Conservation (phyloP, 345 rosid species). For the Eucalyptus victrix region DNA sequence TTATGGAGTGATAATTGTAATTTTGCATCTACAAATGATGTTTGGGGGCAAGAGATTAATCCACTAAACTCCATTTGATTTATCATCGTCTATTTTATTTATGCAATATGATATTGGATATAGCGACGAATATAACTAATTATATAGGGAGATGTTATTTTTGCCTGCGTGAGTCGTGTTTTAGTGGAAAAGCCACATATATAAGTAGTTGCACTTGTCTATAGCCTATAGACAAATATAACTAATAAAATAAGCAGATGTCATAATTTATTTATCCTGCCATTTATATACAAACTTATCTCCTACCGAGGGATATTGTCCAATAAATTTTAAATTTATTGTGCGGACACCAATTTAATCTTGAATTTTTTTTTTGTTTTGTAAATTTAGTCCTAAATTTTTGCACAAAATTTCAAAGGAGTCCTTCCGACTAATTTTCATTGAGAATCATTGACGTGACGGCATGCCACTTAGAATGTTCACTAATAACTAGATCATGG, state of each 20-base stretch:
- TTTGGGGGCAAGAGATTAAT: not conserved
- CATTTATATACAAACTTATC: not conserved
- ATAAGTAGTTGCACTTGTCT: not conserved
- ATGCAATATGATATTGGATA: not conserved
- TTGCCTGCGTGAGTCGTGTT: not conserved
- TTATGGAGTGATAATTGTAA: not conserved
- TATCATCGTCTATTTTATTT: not conserved
- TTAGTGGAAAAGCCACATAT: not conserved
- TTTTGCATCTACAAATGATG: not conserved
- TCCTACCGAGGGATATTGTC: not conserved
- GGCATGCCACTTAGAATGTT: not conserved
- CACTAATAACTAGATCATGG: not conserved
- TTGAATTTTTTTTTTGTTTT: not conserved
- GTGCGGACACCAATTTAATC: not conserved
- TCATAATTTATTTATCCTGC: not conserved
- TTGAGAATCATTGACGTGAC: not conserved
- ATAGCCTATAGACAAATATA: not conserved
- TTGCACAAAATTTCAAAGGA: not conserved
- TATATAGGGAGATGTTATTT: not conserved
- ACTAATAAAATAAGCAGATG: not conserved
- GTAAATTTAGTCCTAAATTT: not conserved
- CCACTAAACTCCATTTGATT: not conserved
- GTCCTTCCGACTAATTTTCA: not conserved
- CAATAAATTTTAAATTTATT: not conserved
- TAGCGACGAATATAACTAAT: not conserved